A percentile compares a stretch with the other conserved stretches of the same genome.
These are phyloP conservation scores for Karstenula rhodostoma DNA, from an alignment of 2,329 filamentous ascomycete genomes.

Conservation along the genomic window DNA sequence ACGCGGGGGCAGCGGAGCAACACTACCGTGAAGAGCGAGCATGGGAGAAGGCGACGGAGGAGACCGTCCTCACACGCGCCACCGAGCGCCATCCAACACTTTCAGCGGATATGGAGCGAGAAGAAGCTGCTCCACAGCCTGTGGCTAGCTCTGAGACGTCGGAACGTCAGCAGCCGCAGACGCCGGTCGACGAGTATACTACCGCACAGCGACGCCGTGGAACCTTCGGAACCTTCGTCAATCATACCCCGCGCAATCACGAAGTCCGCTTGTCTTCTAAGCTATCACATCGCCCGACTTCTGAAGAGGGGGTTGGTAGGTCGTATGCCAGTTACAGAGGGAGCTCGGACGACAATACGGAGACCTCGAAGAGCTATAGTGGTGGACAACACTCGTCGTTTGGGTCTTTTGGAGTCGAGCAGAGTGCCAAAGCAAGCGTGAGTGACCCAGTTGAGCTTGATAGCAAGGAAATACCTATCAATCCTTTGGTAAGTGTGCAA, in stretches of 20 bases:
- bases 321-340: conserved; percentile 26
- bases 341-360: conserved; percentile 17
- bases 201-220: conserved; percentile 38
- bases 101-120: neutral
- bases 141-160: conserved; percentile 22
- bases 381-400: conserved; percentile 21
- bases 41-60: conserved; percentile 25
- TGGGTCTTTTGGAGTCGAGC: conserved; percentile 18
- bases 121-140: neutral
- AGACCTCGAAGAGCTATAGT: conserved; percentile 9
- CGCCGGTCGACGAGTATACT: conserved; percentile 7
- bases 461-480: neutral
- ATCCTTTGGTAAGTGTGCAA: neutral
- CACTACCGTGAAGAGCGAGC: conserved; percentile 18
- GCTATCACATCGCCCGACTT: conserved; percentile 27
- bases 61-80: neutral
- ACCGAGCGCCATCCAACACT: neutral
- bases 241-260: conserved; percentile 43
- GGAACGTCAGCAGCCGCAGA: conserved; percentile 21
- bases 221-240: conserved; percentile 45
- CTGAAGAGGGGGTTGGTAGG: conserved; percentile 32
- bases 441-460: conserved; percentile 25
- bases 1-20: conserved; percentile 28
- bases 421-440: conserved; percentile 20
- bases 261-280: conserved; percentile 32